A percentile compares a stretch with the other conserved stretches of the same genome.
These are phyloP conservation scores for Coniella lustricola DNA, from an alignment of 2,329 filamentous ascomycete genomes.

Conservation along the genomic window DNA sequence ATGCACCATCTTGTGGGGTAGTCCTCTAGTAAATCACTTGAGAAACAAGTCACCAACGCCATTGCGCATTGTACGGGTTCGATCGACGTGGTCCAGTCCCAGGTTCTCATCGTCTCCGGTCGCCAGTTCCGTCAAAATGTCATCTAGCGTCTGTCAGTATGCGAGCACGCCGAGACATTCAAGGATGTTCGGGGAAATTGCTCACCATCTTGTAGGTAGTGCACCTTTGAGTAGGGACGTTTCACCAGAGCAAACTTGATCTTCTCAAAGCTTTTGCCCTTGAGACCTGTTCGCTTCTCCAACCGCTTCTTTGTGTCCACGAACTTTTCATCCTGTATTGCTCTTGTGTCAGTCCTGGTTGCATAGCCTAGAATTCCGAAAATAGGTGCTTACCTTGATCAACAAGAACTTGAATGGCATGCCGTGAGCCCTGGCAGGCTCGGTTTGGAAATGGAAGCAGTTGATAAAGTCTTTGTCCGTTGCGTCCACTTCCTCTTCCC, in stretches of 20 bases:
- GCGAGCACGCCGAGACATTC: not conserved
- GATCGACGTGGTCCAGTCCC: conserved; percentile 60
- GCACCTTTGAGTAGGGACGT: conserved; percentile 67
- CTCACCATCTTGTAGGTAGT: conserved; percentile 84
- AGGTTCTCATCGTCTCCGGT: conserved; percentile 53
- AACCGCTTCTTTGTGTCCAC: conserved; percentile 90
- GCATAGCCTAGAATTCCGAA: not conserved
- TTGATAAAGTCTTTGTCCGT: conserved; percentile 58
- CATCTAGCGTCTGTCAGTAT: conserved; percentile 37
- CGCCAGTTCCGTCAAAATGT: conserved; percentile 48
- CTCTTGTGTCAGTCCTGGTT: not conserved
- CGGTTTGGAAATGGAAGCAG: conserved; percentile 89
- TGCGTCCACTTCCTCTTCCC: conserved; percentile 61
- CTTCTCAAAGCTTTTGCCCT: conserved; percentile 97
- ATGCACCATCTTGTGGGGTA: not conserved
- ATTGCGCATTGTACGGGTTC: conserved; percentile 50
- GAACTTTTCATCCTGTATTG: conserved; percentile 67
- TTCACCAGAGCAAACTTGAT: conserved; percentile 88
- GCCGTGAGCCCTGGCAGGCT: conserved; percentile 75
- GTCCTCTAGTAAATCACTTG: conserved; percentile 19
- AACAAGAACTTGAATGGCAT: conserved; percentile 87
- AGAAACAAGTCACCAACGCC: conserved; percentile 59
- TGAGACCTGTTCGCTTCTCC: conserved; percentile 85
- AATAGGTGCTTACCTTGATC: conserved; percentile 61
- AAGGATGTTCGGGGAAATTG: conserved; percentile 5